Percentiles rank a stretch among this genome's conserved stretches.
Conservation (phyloP, 305 asterid species). For the Fraxinus paxiana region DNA sequence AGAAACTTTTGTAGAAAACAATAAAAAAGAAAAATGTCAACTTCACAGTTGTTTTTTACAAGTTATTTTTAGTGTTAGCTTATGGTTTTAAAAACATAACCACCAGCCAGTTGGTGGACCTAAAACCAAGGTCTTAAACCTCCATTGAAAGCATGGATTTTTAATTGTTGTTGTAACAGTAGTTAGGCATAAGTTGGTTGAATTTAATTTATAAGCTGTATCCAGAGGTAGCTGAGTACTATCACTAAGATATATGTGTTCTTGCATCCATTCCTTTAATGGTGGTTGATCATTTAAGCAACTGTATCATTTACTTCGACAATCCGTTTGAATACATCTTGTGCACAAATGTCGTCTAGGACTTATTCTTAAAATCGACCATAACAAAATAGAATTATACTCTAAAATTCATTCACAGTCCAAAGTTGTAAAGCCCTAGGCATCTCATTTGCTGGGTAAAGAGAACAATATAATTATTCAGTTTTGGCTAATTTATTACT, state of each 20-base stretch:
- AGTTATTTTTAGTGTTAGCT: constrained; percentile 29
- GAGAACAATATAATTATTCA: not conserved
- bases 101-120: constrained; percentile 78
- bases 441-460: not conserved
- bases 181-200: constrained; percentile 33
- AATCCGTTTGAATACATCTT: not conserved
- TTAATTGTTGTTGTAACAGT: constrained; percentile 30
- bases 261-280: not conserved
- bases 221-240: not conserved
- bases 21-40: not conserved
- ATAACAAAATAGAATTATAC: not conserved
- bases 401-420: not conserved
- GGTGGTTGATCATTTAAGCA: not conserved
- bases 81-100: constrained; percentile 49
- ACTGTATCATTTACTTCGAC: not conserved
- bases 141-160: constrained; percentile 24
- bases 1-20: constrained; percentile 26
- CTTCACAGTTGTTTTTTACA: constrained; percentile 31
- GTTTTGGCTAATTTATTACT: not conserved
- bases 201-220: constrained; percentile 16
- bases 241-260: not conserved
- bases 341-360: not conserved
- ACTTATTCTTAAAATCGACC: not conserved
- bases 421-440: not conserved
- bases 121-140: constrained; percentile 35